These are phyloP conservation scores for Corinectria fuckeliana DNA, from an alignment of 2,329 filamentous ascomycete species.

Conservation along the genomic window DNA sequence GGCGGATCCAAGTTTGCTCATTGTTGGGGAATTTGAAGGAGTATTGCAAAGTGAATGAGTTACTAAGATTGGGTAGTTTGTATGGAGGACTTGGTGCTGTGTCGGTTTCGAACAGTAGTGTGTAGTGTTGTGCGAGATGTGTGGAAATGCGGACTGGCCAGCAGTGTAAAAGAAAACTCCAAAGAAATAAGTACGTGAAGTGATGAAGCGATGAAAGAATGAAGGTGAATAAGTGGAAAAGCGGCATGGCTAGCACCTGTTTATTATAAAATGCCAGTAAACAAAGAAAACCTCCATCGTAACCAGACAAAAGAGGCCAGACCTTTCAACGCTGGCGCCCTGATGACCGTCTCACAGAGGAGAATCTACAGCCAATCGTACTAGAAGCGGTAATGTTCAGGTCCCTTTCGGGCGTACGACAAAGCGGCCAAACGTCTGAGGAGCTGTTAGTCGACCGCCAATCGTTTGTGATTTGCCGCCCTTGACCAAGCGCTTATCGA, in stretches of 20 bases:
- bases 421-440: conserved; percentile 13
- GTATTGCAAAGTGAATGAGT: neutral
- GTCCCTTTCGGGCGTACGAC: neutral
- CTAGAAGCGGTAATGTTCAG: neutral
- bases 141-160: conserved; percentile 18
- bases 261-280: neutral
- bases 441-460: conserved; percentile 18
- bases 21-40: conserved; percentile 19
- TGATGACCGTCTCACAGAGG: neutral
- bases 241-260: neutral
- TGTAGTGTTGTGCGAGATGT: neutral
- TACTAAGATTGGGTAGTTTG: neutral
- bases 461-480: conserved; percentile 30
- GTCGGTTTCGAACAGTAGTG: neutral
- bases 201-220: conserved; percentile 12
- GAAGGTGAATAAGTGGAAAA: neutral
- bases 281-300: neutral
- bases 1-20: conserved; percentile 41
- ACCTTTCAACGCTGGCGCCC: conserved; percentile 10
- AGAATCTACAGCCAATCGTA: conserved; percentile 27
- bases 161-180: conserved; percentile 20
- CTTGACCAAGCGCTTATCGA: conserved; percentile 33
- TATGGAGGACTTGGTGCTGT: neutral
- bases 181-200: neutral
- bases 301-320: conserved; percentile 3